These are phyloP conservation scores for Pseudomonodictys pantanalensis DNA, from an alignment of 495 filamentous ascomycete genomes.

Conservation along the genomic window DNA sequence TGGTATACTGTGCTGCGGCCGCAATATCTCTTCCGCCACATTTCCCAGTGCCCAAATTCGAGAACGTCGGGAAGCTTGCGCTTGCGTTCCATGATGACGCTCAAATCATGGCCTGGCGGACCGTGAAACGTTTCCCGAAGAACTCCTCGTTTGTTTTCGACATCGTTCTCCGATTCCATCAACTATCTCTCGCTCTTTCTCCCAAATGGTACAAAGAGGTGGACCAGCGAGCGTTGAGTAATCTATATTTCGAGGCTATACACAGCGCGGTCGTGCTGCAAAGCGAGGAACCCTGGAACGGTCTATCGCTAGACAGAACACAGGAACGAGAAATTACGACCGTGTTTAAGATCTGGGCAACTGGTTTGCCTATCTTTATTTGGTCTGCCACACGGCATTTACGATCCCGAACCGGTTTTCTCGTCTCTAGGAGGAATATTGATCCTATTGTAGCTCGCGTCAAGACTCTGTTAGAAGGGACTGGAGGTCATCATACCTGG, in stretches of 20 bases:
- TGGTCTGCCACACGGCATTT: slow-evolving; percentile 24
- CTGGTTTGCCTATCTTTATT: slow-evolving; percentile 17
- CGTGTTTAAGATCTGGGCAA: slow-evolving; percentile 21
- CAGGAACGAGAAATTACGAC: slow-evolving; percentile 11
- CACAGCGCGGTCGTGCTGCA: slow-evolving; percentile 1
- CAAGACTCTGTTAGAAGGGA: background rate
- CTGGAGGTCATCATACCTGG: slow-evolving; percentile 16
- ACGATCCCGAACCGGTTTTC: background rate
- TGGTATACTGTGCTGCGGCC: slow-evolving; percentile 8
- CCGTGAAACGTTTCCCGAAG: slow-evolving; percentile 28
- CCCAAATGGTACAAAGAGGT: slow-evolving; percentile 18
- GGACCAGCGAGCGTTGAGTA: slow-evolving; percentile 18
- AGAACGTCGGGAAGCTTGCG: background rate
- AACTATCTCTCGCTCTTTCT: slow-evolving; percentile 17
- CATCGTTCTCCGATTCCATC: slow-evolving; percentile 18
- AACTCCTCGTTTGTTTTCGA: slow-evolving; percentile 26
- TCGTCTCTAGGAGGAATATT: background rate
- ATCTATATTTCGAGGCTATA: slow-evolving; percentile 29
- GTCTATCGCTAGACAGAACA: background rate
- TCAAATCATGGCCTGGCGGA: slow-evolving; percentile 27
- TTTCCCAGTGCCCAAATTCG: slow-evolving; percentile 15
- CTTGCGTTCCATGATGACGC: slow-evolving; percentile 29
- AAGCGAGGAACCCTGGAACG: slow-evolving; percentile 25
- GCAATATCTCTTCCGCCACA: slow-evolving; percentile 11
- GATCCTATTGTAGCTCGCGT: slow-evolving; percentile 9